Evolutionary conservation across 768 basidiomycete genomes (phyloP).

Genomic region (Termitomyces sp.): DNA sequence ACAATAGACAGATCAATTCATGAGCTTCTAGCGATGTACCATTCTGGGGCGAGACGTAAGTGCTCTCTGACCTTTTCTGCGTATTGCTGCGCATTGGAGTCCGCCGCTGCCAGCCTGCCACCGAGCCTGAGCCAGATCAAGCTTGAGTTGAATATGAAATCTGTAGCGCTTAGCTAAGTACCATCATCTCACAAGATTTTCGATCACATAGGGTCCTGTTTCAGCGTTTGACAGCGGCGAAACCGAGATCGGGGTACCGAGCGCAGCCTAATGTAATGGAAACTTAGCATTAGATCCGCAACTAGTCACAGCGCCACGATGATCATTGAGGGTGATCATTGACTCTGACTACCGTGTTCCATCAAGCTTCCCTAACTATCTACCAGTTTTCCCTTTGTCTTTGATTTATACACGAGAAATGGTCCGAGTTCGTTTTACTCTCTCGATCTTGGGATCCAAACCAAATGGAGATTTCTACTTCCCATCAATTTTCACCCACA

Average conservation of each 20-base stretch:
- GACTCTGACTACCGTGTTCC: not conserved
- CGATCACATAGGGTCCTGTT: not conserved
- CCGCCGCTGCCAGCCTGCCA: not conserved
- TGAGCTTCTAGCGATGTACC: not conserved
- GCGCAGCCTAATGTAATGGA: not conserved
- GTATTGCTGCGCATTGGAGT: not conserved
- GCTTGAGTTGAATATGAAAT: too few relatives aligned
- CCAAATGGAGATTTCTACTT: not conserved
- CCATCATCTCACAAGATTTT: too few relatives aligned
- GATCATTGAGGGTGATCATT: not conserved
- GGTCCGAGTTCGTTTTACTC: not conserved
- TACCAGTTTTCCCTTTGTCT: not conserved
- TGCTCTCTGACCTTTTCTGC: not conserved
- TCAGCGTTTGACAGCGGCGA: not conserved
- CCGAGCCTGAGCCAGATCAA: not conserved
- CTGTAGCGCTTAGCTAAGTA: too few relatives aligned
- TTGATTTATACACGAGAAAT: not conserved
- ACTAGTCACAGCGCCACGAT: not conserved
- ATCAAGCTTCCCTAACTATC: not conserved
- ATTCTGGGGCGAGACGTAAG: not conserved
- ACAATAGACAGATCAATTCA: not conserved
- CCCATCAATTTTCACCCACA: not conserved
- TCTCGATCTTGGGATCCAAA: not conserved
- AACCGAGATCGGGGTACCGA: not conserved
- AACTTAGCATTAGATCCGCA: not conserved